Evolutionary conservation across 441 rosid genomes (phyloP).

Genomic region (Erodium moschatum): DNA sequence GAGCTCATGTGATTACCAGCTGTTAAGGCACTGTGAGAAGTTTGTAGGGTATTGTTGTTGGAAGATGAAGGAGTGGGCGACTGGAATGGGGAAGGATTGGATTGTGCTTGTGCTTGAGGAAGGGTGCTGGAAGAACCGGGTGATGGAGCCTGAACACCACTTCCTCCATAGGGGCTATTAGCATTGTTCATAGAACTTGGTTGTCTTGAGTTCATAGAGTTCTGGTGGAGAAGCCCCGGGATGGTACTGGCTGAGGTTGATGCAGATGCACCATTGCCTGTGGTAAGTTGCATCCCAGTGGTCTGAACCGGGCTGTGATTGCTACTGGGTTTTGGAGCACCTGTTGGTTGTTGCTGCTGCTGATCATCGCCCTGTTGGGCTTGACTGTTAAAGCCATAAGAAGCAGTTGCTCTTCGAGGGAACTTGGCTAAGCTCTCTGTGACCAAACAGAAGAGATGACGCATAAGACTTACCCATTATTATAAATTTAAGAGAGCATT

Average conservation of each 20-base stretch:
- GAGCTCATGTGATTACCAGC: slow-evolving; percentile 46
- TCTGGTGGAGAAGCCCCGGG: background rate
- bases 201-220: background rate
- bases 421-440: slow-evolving; percentile 92
- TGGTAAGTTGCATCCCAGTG: background rate
- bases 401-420: slow-evolving; percentile 60
- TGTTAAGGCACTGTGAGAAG: slow-evolving; percentile 32
- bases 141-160: too few species aligned
- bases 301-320: background rate
- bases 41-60: slow-evolving; percentile 48
- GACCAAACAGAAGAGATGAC: slow-evolving; percentile 19
- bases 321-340: background rate
- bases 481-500: background rate
- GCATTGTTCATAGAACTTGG: background rate
- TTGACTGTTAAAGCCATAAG: slow-evolving; percentile 47
- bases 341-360: slow-evolving; percentile 28
- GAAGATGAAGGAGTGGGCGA: slow-evolving; percentile 69
- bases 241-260: background rate
- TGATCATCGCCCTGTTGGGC: slow-evolving; percentile 61
- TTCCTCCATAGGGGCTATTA: background rate
- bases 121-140: slow-evolving; percentile 24
- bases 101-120: slow-evolving; percentile 47
- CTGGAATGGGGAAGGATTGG: slow-evolving; percentile 64
- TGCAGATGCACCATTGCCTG: background rate
- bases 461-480: background rate